Evolutionary conservation across 2,329 filamentous ascomycete genomes (phyloP).

Genomic region (Penicillium janthinellum): DNA sequence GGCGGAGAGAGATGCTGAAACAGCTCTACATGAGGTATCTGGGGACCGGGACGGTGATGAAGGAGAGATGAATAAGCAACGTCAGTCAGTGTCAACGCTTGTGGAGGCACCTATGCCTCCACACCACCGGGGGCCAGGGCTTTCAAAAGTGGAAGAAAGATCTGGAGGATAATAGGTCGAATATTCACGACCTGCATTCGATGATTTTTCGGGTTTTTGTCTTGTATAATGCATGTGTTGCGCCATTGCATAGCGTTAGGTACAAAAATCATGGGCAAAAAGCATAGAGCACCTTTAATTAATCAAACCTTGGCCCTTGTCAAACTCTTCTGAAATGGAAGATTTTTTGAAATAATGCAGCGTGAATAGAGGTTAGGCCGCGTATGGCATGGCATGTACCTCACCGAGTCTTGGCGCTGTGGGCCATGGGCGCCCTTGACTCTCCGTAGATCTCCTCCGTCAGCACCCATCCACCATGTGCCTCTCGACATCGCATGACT

Average conservation of each 20-base stretch:
- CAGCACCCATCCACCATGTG: neutral
- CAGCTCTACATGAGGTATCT: slow-evolving; percentile 5
- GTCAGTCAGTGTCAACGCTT: slow-evolving; percentile 17
- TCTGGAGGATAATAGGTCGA: neutral
- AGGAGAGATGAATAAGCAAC: slow-evolving; percentile 9
- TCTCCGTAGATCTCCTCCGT: neutral
- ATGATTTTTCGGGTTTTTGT: neutral
- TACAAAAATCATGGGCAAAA: slow-evolving; percentile 5
- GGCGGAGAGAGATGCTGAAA: slow-evolving; percentile 25
- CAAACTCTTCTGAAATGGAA: no score
- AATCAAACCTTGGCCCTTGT: no score
- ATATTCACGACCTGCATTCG: neutral
- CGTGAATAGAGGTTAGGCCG: neutral
- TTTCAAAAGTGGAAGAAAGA: neutral
- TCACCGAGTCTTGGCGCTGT: slow-evolving; percentile 10
- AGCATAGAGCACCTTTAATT: no score
- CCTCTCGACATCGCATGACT: neutral
- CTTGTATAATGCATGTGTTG: slow-evolving; percentile 2
- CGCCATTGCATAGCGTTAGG: slow-evolving; percentile 11
- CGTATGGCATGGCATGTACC: neutral
- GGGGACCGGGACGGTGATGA: slow-evolving; percentile 6
- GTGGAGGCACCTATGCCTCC: slow-evolving; percentile 18
- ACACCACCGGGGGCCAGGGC: slow-evolving; percentile 10
- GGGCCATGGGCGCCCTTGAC: neutral
- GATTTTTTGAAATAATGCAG: neutral